Base-by-base conservation (phyloP, 805 yeast genomes). In the Wickerhamiella cacticola region DNA sequence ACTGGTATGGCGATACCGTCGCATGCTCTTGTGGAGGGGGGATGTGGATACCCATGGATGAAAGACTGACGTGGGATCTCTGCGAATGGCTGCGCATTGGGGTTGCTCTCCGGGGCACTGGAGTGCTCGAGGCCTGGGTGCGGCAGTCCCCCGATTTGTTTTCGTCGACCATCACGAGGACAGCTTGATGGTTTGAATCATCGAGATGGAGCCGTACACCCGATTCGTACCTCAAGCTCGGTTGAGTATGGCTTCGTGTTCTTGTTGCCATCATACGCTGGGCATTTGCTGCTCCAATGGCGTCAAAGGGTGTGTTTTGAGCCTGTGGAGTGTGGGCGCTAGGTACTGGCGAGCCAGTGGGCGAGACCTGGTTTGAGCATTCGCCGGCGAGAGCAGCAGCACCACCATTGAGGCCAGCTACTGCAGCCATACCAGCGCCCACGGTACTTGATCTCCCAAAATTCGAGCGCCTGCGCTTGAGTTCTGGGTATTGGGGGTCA, bases 381-480 rank as follows among this genome's bases (percentile, higher is more conserved):
- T n/a, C n/a, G 15, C 39, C 35, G 9, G 49, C 33, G 26, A 16
- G 10, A 2, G 41, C 23, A 12, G 41, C 23, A 13, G 35, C 18
- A 13, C 36, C 36, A 31, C 36, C 16, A 5, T 15, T 12, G n/a
- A n/a, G n/a, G n/a, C n/a, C n/a, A 31, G 36, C 36, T 5, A 9
- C 36, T 5, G n/a, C 15, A 5, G 15, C 34, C 9, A 6, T 13
- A 4, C 19, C 10, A n/a, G 21, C 19, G 10, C 36, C 19, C 7
- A 31, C 16, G 16, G 36, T 31, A 19, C 36, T 15, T 31, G 36
- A 4, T 31, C 23, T 9, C 10, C 41, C 41, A 25, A 44, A 44
- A 28, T 44, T 44, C n/a, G 47, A 44, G 41, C 47, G 41, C 47
- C 47, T 34, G 47, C 47, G 47, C 41, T 44, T 44, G 26, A 44